These are phyloP conservation scores for Daldinia childiae DNA, from an alignment of 495 filamentous ascomycete species.

Conservation along the genomic window DNA sequence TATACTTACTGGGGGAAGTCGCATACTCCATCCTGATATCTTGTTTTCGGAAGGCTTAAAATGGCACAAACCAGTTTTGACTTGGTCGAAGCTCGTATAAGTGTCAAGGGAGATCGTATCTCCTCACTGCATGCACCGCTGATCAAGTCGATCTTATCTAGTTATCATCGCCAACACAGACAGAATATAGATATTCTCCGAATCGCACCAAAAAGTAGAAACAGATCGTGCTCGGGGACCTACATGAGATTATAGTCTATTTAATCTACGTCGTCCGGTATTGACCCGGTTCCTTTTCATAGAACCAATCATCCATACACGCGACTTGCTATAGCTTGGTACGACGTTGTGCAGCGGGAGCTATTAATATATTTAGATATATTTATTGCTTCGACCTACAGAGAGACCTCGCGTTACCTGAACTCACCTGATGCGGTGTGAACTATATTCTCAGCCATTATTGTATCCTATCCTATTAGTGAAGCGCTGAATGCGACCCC, in stretches of 20 bases:
- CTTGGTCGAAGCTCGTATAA: too few species aligned
- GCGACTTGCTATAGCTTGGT: neutral
- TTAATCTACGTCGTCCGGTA: neutral
- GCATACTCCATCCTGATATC: neutral
- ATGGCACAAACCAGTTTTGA: too few species aligned
- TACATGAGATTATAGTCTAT: neutral
- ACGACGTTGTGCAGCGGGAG: neutral
- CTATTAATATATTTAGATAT: constrained; percentile 1
- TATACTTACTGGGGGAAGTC: too few species aligned
- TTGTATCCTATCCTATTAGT: neutral
- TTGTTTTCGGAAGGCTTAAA: too few species aligned
- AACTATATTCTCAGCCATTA: neutral
- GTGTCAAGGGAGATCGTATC: too few species aligned
- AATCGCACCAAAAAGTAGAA: neutral
- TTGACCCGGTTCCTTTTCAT: neutral
- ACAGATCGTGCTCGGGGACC: neutral
- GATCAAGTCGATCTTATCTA: too few species aligned
- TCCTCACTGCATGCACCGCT: too few species aligned
- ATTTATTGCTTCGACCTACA: neutral
- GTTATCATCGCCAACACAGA: neutral
- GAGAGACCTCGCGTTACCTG: neutral
- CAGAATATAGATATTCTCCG: neutral
- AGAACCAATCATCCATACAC: neutral
- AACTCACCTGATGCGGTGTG: neutral
- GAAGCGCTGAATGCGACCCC: constrained; percentile 20